Conservation (phyloP, 2,329 filamentous ascomycete genomes). For the Xylaria sp. region DNA sequence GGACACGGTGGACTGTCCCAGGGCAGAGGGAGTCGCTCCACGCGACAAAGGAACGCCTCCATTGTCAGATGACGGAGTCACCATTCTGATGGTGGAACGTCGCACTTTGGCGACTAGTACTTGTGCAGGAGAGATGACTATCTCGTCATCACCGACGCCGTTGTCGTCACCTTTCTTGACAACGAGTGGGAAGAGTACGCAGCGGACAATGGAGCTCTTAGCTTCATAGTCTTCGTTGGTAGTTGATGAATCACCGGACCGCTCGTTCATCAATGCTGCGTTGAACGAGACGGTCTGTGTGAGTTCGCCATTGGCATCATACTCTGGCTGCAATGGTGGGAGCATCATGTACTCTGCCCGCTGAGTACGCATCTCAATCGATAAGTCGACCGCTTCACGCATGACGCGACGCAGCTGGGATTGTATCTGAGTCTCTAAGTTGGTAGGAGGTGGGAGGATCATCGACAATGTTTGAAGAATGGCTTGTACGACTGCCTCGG, state of each 20-base stretch:
- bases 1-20: conserved; percentile 35
- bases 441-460: conserved; percentile 85
- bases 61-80: conserved; percentile 63
- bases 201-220: conserved; percentile 80
- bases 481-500: conserved; percentile 93
- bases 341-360: conserved; percentile 99
- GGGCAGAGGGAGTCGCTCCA: conserved; percentile 44
- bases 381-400: conserved; percentile 86
- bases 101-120: conserved; percentile 77
- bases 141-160: conserved; percentile 90
- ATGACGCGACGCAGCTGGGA: conserved; percentile 89
- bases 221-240: conserved; percentile 85
- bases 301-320: conserved; percentile 91
- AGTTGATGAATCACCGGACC: conserved; percentile 69
- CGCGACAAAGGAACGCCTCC: conserved; percentile 56
- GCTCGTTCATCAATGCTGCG: conserved; percentile 92
- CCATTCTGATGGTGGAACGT: conserved; percentile 50
- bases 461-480: conserved; percentile 85
- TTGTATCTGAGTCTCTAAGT: conserved; percentile 82
- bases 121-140: conserved; percentile 94
- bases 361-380: conserved; percentile 97
- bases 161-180: conserved; percentile 94
- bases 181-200: conserved; percentile 95
- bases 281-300: conserved; percentile 91
- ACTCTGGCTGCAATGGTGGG: conserved; percentile 91